Percentiles rank a stretch among this genome's conserved stretches.
Evolutionary conservation across 225 moss, liverwort and hornwort genomes (phyloP).

Genomic region (Sphagnum tenellum): DNA sequence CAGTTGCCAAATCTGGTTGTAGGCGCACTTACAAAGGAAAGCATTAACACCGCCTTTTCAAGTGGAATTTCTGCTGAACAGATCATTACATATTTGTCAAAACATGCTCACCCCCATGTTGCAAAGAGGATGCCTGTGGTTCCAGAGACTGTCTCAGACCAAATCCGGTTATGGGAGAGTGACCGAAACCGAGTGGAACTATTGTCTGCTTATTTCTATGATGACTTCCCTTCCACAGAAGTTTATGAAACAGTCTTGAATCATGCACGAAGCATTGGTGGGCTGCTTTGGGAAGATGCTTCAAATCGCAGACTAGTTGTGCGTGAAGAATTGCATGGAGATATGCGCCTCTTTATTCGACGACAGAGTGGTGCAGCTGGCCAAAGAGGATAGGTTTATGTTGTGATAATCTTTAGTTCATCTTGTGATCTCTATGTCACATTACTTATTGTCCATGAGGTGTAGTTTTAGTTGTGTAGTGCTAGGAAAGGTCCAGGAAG

Average conservation of each 20-base stretch:
- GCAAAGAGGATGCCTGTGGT: constrained; percentile 64
- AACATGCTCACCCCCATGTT: constrained; percentile 87
- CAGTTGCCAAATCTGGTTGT: constrained; percentile 88
- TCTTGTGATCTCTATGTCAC: too few species aligned
- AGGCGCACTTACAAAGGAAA: constrained; percentile 76
- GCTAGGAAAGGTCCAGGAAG: too few species aligned
- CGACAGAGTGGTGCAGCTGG: constrained; percentile 35
- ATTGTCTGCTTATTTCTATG: constrained; percentile 56
- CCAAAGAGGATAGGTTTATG: constrained; percentile 12
- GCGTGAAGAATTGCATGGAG: constrained; percentile 65
- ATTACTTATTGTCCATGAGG: too few species aligned
- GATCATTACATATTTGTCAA: constrained; percentile 65
- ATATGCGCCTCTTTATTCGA: constrained; percentile 63
- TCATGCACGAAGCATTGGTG: constrained; percentile 60
- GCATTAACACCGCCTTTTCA: constrained; percentile 57
- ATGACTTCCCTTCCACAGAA: constrained; percentile 66
- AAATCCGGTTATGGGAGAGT: constrained; percentile 85
- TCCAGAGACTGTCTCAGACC: constrained; percentile 87
- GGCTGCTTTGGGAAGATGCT: constrained; percentile 59
- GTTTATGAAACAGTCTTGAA: constrained; percentile 55
- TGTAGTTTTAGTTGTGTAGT: too few species aligned
- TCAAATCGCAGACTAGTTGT: constrained; percentile 48
- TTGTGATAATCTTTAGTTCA: too few species aligned
- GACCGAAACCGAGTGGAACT: constrained; percentile 75
- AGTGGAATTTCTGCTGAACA: constrained; percentile 61